Evolutionary conservation across 495 filamentous ascomycete genomes (phyloP), one percentile per base, ranked within the genome.

Genomic region (Pyronema omphalodes): DNA sequence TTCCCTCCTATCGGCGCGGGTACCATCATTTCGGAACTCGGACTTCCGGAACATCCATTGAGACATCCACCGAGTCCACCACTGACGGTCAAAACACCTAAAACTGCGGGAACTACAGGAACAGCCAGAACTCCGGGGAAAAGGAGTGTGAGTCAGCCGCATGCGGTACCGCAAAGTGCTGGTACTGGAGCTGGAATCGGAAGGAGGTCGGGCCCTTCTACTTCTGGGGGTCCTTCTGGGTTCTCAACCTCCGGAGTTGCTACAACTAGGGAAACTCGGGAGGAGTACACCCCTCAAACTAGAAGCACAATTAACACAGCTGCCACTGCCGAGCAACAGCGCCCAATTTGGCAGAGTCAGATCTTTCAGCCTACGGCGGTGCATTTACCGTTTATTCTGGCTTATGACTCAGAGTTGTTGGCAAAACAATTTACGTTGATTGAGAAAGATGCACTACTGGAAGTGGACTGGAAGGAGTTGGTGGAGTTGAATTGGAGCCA

Each of bases 391-490:
- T 99, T 96, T 64, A 77, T 93, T 43, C 77, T 96, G 14, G 83
- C 88, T 0, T 94, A 91, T 58, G 86, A 93, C 66, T 91, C 88
- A 9, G 83, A 88, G 51, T 71, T 84, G 17, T 74, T 99, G 39
- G 91, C 93, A 6, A 84, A 96, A 67, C 93, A 96, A 66, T 82
- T 96, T 60, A 95, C 88, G 0, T 71, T 99, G 41, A 84, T 99
- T 52, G 93, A 99, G 67, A 93, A 93, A 70, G 88, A 94, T 61
- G 93, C 93, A 0, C 69, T 99, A 45, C 87, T 88, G 58, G 93
- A 96, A 62, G 82, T 99, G 51, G 88, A 95, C 68, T 99, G 93
- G 93, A 87, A 83, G 63, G 93, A 99, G 63, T 73, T 99, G 45
- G 87, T 99, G 51, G 86, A 95, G 34, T 83, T 99, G 76, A 78